phyloP scores from a whole-genome alignment of 2,329 filamentous ascomycete genomes.

The Neoascochyta sp. region DNA sequence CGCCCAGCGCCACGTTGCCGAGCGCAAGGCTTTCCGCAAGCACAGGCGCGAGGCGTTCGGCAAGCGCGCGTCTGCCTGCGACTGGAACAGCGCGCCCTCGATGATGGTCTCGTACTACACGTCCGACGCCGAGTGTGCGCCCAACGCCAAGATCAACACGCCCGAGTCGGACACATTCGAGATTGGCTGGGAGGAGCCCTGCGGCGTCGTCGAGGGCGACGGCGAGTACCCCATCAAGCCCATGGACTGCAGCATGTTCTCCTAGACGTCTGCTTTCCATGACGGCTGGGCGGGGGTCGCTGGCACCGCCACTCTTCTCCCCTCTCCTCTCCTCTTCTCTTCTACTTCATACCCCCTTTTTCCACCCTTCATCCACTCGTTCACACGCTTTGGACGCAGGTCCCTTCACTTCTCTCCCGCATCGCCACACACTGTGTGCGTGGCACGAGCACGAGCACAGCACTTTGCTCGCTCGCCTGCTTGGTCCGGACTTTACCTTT shows the following conservation, averaged over 20 bases:
- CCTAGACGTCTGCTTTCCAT: slow-evolving; percentile 5
- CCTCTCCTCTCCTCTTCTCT: too few relatives aligned
- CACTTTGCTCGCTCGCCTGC: not conserved
- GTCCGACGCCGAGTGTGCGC: slow-evolving; percentile 38
- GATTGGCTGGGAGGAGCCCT: slow-evolving; percentile 40
- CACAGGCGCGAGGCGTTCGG: slow-evolving; percentile 27
- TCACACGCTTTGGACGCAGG: slow-evolving; percentile 4
- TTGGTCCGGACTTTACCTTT: too few relatives aligned
- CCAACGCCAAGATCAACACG: slow-evolving; percentile 24
- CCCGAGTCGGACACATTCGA: slow-evolving; percentile 33
- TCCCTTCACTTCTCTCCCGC: slow-evolving; percentile 5
- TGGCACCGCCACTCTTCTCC: too few relatives aligned
- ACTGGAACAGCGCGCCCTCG: slow-evolving; percentile 39
- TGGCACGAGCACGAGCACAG: too few relatives aligned
- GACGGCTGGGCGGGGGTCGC: not conserved
- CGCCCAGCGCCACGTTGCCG: slow-evolving; percentile 22
- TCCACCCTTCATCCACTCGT: slow-evolving; percentile 2
- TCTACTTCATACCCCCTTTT: slow-evolving; percentile 6
- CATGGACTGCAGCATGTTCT: slow-evolving; percentile 33
- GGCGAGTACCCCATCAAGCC: slow-evolving; percentile 44
- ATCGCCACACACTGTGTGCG: too few relatives aligned
- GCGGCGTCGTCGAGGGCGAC: slow-evolving; percentile 42
- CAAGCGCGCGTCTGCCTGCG: slow-evolving; percentile 31
- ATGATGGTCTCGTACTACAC: slow-evolving; percentile 44
- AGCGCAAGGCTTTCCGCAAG: slow-evolving; percentile 32